Evolutionary conservation across 495 filamentous ascomycete genomes (phyloP).

Genomic region (Hypoxylon perforatum): DNA sequence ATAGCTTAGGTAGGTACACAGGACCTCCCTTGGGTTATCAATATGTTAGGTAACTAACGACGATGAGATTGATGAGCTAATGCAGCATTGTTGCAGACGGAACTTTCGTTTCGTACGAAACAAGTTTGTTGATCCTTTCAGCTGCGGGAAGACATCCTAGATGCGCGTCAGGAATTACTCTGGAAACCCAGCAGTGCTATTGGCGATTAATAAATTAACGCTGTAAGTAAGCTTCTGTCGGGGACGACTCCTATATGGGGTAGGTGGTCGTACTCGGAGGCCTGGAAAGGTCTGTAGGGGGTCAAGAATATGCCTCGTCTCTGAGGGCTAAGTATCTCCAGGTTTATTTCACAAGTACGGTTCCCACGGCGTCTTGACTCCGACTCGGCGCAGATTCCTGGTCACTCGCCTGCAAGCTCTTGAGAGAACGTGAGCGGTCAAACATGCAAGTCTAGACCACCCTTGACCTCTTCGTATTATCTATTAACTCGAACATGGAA

Average conservation of each 20-base stretch:
- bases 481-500: neutral
- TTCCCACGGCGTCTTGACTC: neutral
- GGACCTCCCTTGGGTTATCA: no score
- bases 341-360: neutral
- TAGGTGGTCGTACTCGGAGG: neutral
- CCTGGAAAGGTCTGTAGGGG: slow-evolving; percentile 9
- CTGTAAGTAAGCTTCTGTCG: slow-evolving; percentile 24
- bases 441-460: slow-evolving; percentile 5
- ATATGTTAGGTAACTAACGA: no score
- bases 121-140: neutral
- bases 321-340: neutral
- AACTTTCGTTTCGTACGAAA: slow-evolving; percentile 26
- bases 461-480: slow-evolving; percentile 1
- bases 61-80: slow-evolving; percentile 1
- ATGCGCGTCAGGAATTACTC: slow-evolving; percentile 1
- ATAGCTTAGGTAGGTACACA: no score
- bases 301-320: slow-evolving; percentile 11
- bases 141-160: neutral
- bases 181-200: slow-evolving; percentile 14
- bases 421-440: slow-evolving; percentile 6
- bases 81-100: slow-evolving; percentile 4
- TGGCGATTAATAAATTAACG: neutral
- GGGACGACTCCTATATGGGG: slow-evolving; percentile 1
- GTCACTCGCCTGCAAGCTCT: slow-evolving; percentile 10
- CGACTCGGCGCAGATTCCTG: neutral